Base-by-base conservation (phyloP, 768 basidiomycete species). In the Tricholomella constricta region DNA sequence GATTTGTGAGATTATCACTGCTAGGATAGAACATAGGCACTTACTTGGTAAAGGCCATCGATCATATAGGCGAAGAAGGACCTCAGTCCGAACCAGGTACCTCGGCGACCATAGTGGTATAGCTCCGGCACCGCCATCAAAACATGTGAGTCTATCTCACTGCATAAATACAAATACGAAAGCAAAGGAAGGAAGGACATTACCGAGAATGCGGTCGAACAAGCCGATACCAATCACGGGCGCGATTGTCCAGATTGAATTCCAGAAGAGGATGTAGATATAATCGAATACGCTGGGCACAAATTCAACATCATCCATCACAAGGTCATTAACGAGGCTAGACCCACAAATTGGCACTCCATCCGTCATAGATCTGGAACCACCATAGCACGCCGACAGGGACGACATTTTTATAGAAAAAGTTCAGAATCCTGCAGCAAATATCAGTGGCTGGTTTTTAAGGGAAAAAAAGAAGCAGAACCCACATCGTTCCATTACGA, bases 391-490 rank as follows among this genome's bases (percentile, higher is more conserved):
- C 88, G 29, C 91, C 96, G 43, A 95, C 90, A 67, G 88, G 89
- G 38, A 99, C 88, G 47, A 96, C 88, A 65, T 98, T 98, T 77
- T 99, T 99, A 78, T 98, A 98, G 75, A 97, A 98, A 75, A 98
- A 98, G 72, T 98, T 99, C 63, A 92, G 72, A 61, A 95, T 92
- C 89, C 89, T 92, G 6, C 49, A 22, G 40, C 11, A 14, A 11
- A 44, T 9, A 51, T 53, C 3, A 50, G 34, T 34, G 14, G 9
- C 15, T n/a, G 42, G n/a, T n/a, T n/a, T 8, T 54, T 2, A 12
- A 11, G 10, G 2, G 20, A 20, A n/a, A 10, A 19, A 22, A 27
- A 34, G n/a, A 11, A 43, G 1, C 22, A 12, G n/a, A 1, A 77
- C 85, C 47, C 59, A 91, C 94, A 97, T 97, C 62, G 83, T 92